phyloP scores from a whole-genome alignment of 305 asterid genomes.

The Fraxinus albicans region DNA sequence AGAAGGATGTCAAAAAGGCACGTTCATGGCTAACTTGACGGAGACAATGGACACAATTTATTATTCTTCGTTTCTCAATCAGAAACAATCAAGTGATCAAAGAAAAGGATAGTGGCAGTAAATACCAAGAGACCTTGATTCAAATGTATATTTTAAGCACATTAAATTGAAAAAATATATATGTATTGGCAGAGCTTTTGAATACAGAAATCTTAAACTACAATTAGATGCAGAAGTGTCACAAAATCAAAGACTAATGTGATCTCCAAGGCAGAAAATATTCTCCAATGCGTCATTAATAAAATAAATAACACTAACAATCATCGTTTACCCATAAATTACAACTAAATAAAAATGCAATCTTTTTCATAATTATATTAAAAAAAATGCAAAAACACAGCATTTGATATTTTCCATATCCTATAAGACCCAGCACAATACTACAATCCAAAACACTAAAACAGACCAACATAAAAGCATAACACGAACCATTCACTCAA shows the following conservation, averaged over 20 bases:
- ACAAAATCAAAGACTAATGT: background rate
- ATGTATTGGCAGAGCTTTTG: background rate
- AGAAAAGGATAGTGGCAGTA: background rate
- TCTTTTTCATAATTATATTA: background rate
- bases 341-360: constrained; percentile 3
- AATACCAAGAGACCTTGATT: background rate
- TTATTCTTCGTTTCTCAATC: background rate
- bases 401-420: constrained; percentile 17
- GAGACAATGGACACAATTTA: background rate
- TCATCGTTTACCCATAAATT: background rate
- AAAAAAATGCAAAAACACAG: background rate
- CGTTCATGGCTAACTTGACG: background rate
- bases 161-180: background rate
- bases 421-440: constrained; percentile 10
- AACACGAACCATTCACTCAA: constrained; percentile 2
- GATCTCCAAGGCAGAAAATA: background rate
- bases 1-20: background rate
- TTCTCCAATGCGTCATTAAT: background rate
- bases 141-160: background rate
- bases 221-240: background rate
- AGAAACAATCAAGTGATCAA: background rate
- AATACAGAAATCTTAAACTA: background rate
- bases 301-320: background rate
- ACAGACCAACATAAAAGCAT: background rate
- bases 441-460: constrained; percentile 20